These are phyloP conservation scores for Ogataea methylovora DNA, from an alignment of 805 yeast genomes.

Conservation along the genomic window DNA sequence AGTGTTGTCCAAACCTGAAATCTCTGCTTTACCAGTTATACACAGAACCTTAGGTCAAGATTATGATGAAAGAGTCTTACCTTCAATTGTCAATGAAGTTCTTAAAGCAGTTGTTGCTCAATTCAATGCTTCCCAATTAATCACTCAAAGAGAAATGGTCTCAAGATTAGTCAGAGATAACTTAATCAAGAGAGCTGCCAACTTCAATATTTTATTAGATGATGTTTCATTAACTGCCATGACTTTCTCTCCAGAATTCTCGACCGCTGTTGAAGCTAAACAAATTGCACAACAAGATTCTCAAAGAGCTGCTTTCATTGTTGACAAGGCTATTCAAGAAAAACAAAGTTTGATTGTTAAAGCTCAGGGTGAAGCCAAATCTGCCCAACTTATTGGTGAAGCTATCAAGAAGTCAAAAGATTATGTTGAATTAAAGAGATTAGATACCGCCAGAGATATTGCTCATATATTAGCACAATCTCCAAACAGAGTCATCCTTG, in stretches of 20 bases:
- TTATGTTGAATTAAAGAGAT: constrained; percentile 92
- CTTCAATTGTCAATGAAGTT: constrained; percentile 97
- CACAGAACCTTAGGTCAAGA: constrained; percentile 91
- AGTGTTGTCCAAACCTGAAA: constrained; percentile 85
- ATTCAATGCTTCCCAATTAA: constrained; percentile 95
- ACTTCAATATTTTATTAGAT: constrained; percentile 81
- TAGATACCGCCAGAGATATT: constrained; percentile 95
- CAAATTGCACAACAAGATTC: constrained; percentile 99
- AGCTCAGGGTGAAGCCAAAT: constrained; percentile 97
- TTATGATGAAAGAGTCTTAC: constrained; percentile 94
- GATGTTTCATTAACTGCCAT: constrained; percentile 94
- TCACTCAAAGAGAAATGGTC: constrained; percentile 98
- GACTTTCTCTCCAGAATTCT: constrained; percentile 97
- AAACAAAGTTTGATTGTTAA: constrained; percentile 94
- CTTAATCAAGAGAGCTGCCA: constrained; percentile 82
- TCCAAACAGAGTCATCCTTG: constrained; percentile 87
- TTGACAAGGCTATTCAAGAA: constrained; percentile 95
- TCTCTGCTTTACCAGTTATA: constrained; percentile 69
- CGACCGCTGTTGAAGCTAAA: constrained; percentile 96
- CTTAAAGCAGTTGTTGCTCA: constrained; percentile 96
- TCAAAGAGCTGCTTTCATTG: constrained; percentile 94
- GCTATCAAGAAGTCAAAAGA: constrained; percentile 95
- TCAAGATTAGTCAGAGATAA: constrained; percentile 87
- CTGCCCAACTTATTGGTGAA: constrained; percentile 98
- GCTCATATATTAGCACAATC: constrained; percentile 78